These are phyloP conservation scores for Crassisporium funariophilum DNA, from an alignment of 768 basidiomycete genomes.

Conservation along the genomic window DNA sequence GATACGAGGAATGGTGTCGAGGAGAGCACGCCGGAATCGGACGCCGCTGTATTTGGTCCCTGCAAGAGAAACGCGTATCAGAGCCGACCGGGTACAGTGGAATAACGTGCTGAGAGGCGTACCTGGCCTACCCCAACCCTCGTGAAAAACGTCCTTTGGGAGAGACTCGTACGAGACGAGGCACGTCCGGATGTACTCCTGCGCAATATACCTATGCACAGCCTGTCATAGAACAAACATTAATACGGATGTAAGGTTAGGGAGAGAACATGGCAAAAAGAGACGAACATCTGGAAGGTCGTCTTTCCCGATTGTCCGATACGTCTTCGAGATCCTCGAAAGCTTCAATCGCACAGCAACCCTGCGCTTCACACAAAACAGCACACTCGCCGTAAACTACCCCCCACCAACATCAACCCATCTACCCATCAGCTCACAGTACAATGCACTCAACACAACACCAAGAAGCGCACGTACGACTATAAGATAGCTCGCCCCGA, in stretches of 20 bases:
- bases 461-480: constrained; percentile 48
- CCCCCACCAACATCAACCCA: too few species aligned
- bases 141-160: constrained; percentile 64
- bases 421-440: too few species aligned
- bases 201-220: constrained; percentile 67
- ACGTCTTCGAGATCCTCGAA: constrained; percentile 66
- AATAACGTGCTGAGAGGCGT: neutral
- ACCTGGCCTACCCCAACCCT: constrained; percentile 80
- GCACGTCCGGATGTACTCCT: constrained; percentile 77
- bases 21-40: constrained; percentile 66
- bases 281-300: constrained; percentile 63
- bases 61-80: constrained; percentile 14
- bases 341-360: constrained; percentile 66
- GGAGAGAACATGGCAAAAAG: constrained; percentile 1
- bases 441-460: neutral
- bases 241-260: constrained; percentile 1
- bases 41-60: constrained; percentile 63
- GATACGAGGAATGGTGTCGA: constrained; percentile 70
- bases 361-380: constrained; percentile 68
- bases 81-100: neutral
- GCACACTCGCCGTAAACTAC: constrained; percentile 59
- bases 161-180: constrained; percentile 70
- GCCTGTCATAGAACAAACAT: constrained; percentile 39
- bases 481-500: constrained; percentile 69
- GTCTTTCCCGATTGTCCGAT: constrained; percentile 48